phyloP scores from a whole-genome alignment of 495 filamentous ascomycete species.

The Extremus antarcticus region DNA sequence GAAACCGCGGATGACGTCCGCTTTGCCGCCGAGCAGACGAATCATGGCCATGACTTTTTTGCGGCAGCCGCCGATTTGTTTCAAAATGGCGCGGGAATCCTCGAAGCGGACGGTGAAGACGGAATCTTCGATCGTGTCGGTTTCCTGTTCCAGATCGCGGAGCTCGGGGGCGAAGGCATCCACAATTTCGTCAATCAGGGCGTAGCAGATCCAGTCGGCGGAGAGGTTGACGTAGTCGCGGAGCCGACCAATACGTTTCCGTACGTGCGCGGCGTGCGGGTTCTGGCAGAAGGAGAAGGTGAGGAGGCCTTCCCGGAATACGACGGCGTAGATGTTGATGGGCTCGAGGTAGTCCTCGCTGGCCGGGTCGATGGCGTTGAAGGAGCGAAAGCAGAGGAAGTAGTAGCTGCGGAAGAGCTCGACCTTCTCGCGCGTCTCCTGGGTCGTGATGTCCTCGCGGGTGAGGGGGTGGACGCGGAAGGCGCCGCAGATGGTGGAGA shows the following conservation, averaged over 20 bases:
- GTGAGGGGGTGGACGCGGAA: slow-evolving; percentile 92
- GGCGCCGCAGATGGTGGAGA: slow-evolving; percentile 75
- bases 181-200: slow-evolving; percentile 96
- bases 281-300: slow-evolving; percentile 86
- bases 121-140: slow-evolving; percentile 86
- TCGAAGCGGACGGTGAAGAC: slow-evolving; percentile 84
- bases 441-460: slow-evolving; percentile 84
- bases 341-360: slow-evolving; percentile 75
- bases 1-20: slow-evolving; percentile 92
- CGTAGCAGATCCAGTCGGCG: slow-evolving; percentile 98
- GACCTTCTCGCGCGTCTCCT: slow-evolving; percentile 94
- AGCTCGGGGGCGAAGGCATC: slow-evolving; percentile 90
- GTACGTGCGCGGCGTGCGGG: slow-evolving; percentile 73
- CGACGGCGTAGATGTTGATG: slow-evolving; percentile 90
- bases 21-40: slow-evolving; percentile 88
- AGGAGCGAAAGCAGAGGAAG: slow-evolving; percentile 93
- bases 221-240: slow-evolving; percentile 88
- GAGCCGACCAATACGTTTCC: slow-evolving; percentile 81
- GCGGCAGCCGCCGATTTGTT: slow-evolving; percentile 76
- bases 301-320: slow-evolving; percentile 89
- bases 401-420: slow-evolving; percentile 96
- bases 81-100: slow-evolving; percentile 75
- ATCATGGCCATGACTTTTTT: slow-evolving; percentile 92
- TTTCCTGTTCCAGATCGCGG: slow-evolving; percentile 70
- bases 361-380: slow-evolving; percentile 67